Base-by-base conservation (phyloP, 805 yeast genomes). In the Metschnikowia borealis region DNA sequence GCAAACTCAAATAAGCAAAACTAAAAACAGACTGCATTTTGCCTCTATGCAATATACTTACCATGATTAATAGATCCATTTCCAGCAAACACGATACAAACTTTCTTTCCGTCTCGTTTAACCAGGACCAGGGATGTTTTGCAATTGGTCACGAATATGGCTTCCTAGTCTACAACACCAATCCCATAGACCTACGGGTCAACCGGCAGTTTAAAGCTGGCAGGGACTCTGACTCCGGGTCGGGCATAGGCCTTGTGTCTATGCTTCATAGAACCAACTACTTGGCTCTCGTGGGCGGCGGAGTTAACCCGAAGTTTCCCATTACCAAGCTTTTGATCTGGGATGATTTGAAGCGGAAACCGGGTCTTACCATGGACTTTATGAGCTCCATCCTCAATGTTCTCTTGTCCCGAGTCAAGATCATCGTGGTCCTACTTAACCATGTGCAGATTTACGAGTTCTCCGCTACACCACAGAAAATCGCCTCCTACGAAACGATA, bases 181-280 rank as follows among this genome's bases (percentile, higher is more conserved):
- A 89, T 62, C 98, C 99, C 3, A 76, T 91, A 71, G 94, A 86
- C 52, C 67, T 82, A 52, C 73, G 90, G 54, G 91, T 86, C 49
- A 76, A 80, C 58, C 72, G 91, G 51, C 77, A 72, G 21, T 80
- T 82, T 57, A 68, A 54, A 23, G 44, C 46, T 5, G 37, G 38
- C 6, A 18, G 45, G 2, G 39, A 44, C 23, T 41, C 53, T 2
- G 49, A 54, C 2, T 56, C 57, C 6, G 74, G 73, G 0, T 61
- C 71, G 3, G 97, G 97, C 0, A 83, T 91, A 23, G 96, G 94
- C 1, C 71, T 77, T 33, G 81, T 87, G 2, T 74, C 84, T 41
- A 89, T 92, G 96, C 82, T 92, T 5, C 87, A 89, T 64, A 79
- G 97, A 39, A 90, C 97, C 0, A 92, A 92, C 68, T 91, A 90